phyloP scores from a whole-genome alignment of 257 asterid genomes.

The Solanum pimpinellifolium region DNA sequence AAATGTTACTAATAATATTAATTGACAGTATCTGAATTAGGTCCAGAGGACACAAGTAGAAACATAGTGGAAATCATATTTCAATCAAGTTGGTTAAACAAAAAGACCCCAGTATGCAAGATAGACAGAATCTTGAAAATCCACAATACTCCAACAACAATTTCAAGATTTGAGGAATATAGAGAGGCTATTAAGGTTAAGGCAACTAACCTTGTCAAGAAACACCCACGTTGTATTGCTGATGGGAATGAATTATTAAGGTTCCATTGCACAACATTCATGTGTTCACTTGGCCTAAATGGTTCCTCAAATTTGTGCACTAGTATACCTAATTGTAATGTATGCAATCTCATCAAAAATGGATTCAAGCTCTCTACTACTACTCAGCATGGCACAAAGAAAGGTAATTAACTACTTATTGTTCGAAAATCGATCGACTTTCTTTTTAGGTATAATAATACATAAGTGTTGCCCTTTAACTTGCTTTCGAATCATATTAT shows the following conservation, averaged over 20 bases:
- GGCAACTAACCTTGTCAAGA: slow-evolving; percentile 57
- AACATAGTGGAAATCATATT: slow-evolving; percentile 92
- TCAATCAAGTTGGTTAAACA: slow-evolving; percentile 89
- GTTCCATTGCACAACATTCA: slow-evolving; percentile 71
- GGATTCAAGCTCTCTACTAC: slow-evolving; percentile 40
- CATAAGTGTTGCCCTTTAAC: too few species aligned
- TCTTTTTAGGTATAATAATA: not conserved
- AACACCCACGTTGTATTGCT: slow-evolving; percentile 84
- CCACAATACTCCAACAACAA: slow-evolving; percentile 61
- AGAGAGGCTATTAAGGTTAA: slow-evolving; percentile 63
- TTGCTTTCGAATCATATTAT: too few species aligned
- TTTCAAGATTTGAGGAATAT: slow-evolving; percentile 73
- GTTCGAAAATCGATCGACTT: not conserved
- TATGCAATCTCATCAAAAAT: slow-evolving; percentile 47
- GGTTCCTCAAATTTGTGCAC: slow-evolving; percentile 82
- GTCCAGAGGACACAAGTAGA: slow-evolving; percentile 83
- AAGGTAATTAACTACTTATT: slow-evolving; percentile 13
- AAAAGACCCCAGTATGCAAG: slow-evolving; percentile 61
- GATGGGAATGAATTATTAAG: slow-evolving; percentile 87
- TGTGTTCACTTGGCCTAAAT: slow-evolving; percentile 74
- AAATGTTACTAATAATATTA: not conserved
- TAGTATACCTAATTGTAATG: slow-evolving; percentile 34
- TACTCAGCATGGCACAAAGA: not conserved
- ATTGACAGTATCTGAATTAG: slow-evolving; percentile 56
- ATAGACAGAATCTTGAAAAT: slow-evolving; percentile 75